Conservation (phyloP, 306 rosid species). For the Begonia masoniana region DNA sequence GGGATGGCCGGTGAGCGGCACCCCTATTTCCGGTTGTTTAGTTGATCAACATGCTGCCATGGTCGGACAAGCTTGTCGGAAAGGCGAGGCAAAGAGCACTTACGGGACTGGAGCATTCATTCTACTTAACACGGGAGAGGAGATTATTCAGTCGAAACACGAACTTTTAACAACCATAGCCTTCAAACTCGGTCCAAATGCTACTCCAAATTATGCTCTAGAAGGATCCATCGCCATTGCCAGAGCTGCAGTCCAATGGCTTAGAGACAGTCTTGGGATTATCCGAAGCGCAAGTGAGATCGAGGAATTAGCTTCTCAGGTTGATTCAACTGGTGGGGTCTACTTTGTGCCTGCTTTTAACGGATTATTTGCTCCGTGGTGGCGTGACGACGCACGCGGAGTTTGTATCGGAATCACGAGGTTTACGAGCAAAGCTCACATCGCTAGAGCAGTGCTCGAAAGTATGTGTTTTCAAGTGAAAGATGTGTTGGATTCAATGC, state of each 20-base stretch:
- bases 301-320: too few species aligned
- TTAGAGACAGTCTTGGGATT: too few species aligned
- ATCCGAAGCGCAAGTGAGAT: too few species aligned
- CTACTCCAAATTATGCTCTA: too few species aligned
- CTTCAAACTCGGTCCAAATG: too few species aligned
- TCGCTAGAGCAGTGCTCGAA: constrained; percentile 87
- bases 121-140: constrained; percentile 66
- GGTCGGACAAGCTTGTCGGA: constrained; percentile 68
- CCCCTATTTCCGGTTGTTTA: constrained; percentile 72
- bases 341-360: too few species aligned
- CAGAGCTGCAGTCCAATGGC: too few species aligned
- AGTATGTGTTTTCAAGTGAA: constrained; percentile 35
- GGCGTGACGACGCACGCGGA: constrained; percentile 98
- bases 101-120: constrained; percentile 94
- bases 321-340: too few species aligned
- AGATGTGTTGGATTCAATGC: constrained; percentile 82
- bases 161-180: too few species aligned
- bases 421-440: constrained; percentile 67
- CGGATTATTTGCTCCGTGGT: constrained; percentile 92
- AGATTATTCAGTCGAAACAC: too few species aligned
- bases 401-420: constrained; percentile 73
- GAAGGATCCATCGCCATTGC: too few species aligned
- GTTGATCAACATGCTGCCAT: constrained; percentile 97
- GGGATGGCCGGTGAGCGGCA: constrained; percentile 72
- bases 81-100: constrained; percentile 86